These are phyloP conservation scores for Penicillium simplicissimum DNA, from an alignment of 495 filamentous ascomycete genomes.

Conservation along the genomic window DNA sequence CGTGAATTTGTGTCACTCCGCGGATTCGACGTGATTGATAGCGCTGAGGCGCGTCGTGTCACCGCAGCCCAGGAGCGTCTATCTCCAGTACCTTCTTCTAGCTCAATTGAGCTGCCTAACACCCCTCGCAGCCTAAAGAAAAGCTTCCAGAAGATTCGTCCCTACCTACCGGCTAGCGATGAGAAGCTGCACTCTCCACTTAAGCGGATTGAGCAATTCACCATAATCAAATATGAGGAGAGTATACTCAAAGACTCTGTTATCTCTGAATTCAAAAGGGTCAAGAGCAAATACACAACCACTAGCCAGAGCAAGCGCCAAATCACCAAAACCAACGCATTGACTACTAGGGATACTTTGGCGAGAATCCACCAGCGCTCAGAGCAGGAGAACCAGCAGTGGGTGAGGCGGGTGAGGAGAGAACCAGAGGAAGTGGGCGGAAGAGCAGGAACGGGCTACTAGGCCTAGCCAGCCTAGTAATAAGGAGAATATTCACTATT, in stretches of 20 bases:
- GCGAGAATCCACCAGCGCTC: background rate
- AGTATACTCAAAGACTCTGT: background rate
- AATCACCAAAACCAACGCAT: too few relatives aligned
- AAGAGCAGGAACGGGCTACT: background rate
- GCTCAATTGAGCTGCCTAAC: background rate
- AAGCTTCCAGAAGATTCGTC: conserved; percentile 9
- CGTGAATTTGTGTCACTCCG: background rate
- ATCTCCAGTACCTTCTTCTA: background rate
- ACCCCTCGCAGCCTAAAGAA: background rate
- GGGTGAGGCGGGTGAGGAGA: background rate
- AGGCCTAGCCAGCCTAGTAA: too few relatives aligned
- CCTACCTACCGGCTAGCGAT: too few relatives aligned
- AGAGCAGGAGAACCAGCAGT: background rate
- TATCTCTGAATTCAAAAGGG: background rate
- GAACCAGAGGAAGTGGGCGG: background rate
- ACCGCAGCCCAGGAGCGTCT: background rate
- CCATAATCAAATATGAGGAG: background rate
- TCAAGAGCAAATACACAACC: background rate
- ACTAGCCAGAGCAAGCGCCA: background rate
- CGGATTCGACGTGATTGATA: background rate
- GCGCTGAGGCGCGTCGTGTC: background rate
- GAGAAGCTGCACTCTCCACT: background rate
- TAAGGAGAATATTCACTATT: too few relatives aligned
- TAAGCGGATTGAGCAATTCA: background rate
- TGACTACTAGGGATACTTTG: too few relatives aligned